Base-by-base conservation (phyloP, 1,284 basidiomycete species). In the Kwoniella shivajii region DNA sequence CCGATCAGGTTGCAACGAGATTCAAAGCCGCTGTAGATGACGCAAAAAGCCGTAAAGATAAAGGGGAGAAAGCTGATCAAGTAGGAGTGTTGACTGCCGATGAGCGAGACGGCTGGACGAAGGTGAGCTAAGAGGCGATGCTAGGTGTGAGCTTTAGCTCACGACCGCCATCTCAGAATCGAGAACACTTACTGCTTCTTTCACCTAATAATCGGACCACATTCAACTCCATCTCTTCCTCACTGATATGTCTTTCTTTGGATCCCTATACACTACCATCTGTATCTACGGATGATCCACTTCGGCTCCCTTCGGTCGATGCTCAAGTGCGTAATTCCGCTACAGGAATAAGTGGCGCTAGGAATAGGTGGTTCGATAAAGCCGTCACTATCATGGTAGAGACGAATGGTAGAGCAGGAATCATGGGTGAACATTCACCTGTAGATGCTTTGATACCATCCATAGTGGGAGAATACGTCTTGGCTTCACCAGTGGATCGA, bases 351-450 rank as follows among this genome's bases (percentile, higher is more conserved):
- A 78, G 82, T 58, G 86, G 85, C 54, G 85, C 86, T 2, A 82
- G 84, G 53, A 97, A 98, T 72, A 83, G 95, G 43, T 97, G 92
- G 85, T 92, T 88, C 76, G 95, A 99, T 81, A 98, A 98, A 79
- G 84, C 88, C 2, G 84, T 90, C 41, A 86, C 86, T 6, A 78
- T 97, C 56, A 84, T 90, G 45, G 86, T 98, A 38, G 93, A 97
- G 78, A 86, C 87, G 13, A 90, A 88, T 60, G 87, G 88, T 1
- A 86, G 91, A 39, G 89, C 90, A 3, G 90, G 91, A 36, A 88
- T 90, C 53, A 86, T 87, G 70, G 95, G 95, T 27, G 95, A 98
- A 79, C 94, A 97, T 78, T 90, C 91, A 3, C 89, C 91, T 0
- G 88, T 88, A 55, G 95, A 98, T 65, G 94, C 94, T 1, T 81